Conservation (phyloP, 306 rosid genomes). For the Ochetophila trinervis region DNA sequence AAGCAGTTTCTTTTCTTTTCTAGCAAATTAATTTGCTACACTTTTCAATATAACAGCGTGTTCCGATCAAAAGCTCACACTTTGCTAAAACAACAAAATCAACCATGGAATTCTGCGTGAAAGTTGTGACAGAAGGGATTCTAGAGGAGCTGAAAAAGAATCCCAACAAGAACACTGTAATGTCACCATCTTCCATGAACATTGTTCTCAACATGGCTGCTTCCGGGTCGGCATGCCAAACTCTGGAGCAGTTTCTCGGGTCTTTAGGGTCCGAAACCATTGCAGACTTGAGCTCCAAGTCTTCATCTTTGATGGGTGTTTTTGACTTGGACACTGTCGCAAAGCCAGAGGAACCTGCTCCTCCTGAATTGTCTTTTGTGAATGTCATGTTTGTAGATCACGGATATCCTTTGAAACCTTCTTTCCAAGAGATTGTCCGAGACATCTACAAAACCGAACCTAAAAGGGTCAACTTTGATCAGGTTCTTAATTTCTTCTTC, state of each 20-base stretch:
- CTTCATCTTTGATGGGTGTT: background rate
- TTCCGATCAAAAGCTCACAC: too few species aligned
- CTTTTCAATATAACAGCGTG: too few species aligned
- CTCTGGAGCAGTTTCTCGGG: background rate
- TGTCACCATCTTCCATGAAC: background rate
- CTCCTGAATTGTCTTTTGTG: background rate
- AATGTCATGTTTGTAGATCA: slow-evolving; percentile 5
- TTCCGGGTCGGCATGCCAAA: background rate
- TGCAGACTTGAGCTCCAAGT: background rate
- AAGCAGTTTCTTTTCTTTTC: too few species aligned
- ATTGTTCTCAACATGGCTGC: slow-evolving; percentile 4
- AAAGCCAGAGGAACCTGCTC: background rate
- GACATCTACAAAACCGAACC: background rate
- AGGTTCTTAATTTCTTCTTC: background rate
- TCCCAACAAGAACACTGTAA: background rate
- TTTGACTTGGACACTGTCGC: background rate
- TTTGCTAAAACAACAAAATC: too few species aligned
- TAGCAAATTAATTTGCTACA: too few species aligned
- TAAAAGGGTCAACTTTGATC: background rate
- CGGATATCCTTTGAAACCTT: background rate
- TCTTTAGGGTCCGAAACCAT: background rate
- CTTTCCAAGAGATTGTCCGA: background rate
- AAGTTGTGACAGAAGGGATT: background rate
- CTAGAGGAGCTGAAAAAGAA: background rate
- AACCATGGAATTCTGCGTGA: background rate